Evolutionary conservation across 345 rosid genomes (phyloP).

Genomic region (Toxicodendron radicans): DNA sequence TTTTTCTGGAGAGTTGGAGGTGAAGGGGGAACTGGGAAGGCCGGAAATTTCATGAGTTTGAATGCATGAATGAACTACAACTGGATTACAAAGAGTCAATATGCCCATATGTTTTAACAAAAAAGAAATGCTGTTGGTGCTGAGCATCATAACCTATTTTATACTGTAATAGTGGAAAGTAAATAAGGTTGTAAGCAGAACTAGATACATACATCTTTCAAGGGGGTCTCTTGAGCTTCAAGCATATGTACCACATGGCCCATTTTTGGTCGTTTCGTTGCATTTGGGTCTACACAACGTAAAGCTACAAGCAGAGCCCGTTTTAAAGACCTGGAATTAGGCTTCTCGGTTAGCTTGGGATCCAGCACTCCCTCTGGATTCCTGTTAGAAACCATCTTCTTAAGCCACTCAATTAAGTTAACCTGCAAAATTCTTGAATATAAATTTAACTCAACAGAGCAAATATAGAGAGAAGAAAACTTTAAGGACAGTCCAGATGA

Average conservation of each 20-base stretch:
- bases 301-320: slow-evolving; percentile 82
- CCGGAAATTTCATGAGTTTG: neutral
- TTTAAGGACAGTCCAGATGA: neutral
- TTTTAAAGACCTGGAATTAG: slow-evolving; percentile 68
- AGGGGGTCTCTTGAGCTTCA: slow-evolving; percentile 77
- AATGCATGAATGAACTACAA: neutral
- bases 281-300: slow-evolving; percentile 85
- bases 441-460: slow-evolving; percentile 17
- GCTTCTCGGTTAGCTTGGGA: slow-evolving; percentile 80
- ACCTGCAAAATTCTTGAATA: slow-evolving; percentile 46
- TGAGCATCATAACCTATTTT: neutral
- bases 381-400: slow-evolving; percentile 75
- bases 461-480: slow-evolving; percentile 9
- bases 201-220: slow-evolving; percentile 52
- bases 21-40: neutral
- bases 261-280: slow-evolving; percentile 76
- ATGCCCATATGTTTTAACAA: neutral
- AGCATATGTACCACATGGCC: slow-evolving; percentile 91
- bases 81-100: neutral
- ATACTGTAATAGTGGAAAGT: neutral
- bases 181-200: neutral
- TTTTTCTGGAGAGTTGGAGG: neutral
- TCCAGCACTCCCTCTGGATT: slow-evolving; percentile 81
- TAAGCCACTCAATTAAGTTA: slow-evolving; percentile 91
- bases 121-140: neutral